These are phyloP conservation scores for Xylaria sp. DNA, from an alignment of 2,329 filamentous ascomycete species.

Conservation along the genomic window DNA sequence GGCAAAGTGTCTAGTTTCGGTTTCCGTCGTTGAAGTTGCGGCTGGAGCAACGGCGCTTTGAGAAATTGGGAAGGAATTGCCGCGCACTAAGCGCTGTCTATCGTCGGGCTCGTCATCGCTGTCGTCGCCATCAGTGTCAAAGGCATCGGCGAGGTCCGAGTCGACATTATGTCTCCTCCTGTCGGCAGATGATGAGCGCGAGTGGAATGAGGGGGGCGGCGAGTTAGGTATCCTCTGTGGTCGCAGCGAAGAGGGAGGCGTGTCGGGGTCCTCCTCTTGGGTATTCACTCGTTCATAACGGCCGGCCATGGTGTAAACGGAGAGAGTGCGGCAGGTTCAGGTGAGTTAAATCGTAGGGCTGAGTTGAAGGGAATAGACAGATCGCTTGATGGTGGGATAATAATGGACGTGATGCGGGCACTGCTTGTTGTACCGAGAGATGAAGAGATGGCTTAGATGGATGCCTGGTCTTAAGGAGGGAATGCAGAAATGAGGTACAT, in stretches of 20 bases:
- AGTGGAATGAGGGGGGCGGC: conserved; percentile 87
- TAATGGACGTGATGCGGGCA: background rate
- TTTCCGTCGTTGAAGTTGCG: conserved; percentile 33
- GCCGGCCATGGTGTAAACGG: conserved; percentile 57
- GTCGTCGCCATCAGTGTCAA: conserved; percentile 81
- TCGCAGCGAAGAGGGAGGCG: conserved; percentile 49
- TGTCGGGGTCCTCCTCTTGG: conserved; percentile 63
- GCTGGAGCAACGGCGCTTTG: conserved; percentile 33
- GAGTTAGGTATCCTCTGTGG: conserved; percentile 62
- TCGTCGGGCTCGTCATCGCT: conserved; percentile 81
- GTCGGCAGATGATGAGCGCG: conserved; percentile 76
- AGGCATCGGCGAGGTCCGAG: conserved; percentile 88
- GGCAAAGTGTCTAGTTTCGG: conserved; percentile 33
- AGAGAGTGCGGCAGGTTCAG: background rate
- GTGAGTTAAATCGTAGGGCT: background rate
- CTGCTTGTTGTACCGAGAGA: background rate
- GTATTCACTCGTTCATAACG: conserved; percentile 69
- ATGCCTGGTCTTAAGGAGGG: conserved; percentile 5
- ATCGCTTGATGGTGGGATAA: conserved; percentile 1
- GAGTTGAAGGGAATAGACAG: conserved; percentile 1
- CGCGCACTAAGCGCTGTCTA: conserved; percentile 84
- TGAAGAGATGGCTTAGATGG: conserved; percentile 18
- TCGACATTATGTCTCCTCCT: conserved; percentile 65
- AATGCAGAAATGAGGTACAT: conserved; percentile 27
- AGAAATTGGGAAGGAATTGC: conserved; percentile 56